Percentiles rank a stretch among this genome's conserved stretches.
Conservation (phyloP, 2,329 filamentous ascomycete species). For the Arachnomyces sp. region DNA sequence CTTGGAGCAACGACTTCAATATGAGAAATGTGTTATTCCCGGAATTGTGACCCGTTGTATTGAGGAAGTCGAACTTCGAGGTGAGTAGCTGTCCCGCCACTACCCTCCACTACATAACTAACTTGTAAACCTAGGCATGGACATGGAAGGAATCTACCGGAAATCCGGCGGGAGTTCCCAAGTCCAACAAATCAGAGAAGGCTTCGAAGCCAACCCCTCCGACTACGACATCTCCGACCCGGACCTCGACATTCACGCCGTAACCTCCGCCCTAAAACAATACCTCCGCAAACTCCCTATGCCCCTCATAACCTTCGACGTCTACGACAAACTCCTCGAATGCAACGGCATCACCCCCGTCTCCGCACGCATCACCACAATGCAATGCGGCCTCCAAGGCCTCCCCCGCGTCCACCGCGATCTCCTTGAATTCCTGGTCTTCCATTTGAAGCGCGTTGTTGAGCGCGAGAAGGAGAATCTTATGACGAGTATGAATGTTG, state of each 20-base stretch:
- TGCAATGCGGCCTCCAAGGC: slow-evolving; percentile 65
- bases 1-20: slow-evolving; percentile 73
- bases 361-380: slow-evolving; percentile 59
- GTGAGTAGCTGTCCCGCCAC: slow-evolving; percentile 30
- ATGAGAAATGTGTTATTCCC: slow-evolving; percentile 81
- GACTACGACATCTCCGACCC: slow-evolving; percentile 91
- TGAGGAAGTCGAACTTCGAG: slow-evolving; percentile 88
- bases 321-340: slow-evolving; percentile 83
- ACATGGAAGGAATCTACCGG: slow-evolving; percentile 93
- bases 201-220: slow-evolving; percentile 67
- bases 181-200: slow-evolving; percentile 80
- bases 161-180: slow-evolving; percentile 92
- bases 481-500: slow-evolving; percentile 94
- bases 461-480: slow-evolving; percentile 75
- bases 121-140: slow-evolving; percentile 54
- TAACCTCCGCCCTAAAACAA: slow-evolving; percentile 92
- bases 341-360: slow-evolving; percentile 53
- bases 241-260: slow-evolving; percentile 87
- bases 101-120: background rate
- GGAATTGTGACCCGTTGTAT: slow-evolving; percentile 88
- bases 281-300: slow-evolving; percentile 91
- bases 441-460: slow-evolving; percentile 83
- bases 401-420: slow-evolving; percentile 79
- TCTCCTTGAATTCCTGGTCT: slow-evolving; percentile 85
- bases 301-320: slow-evolving; percentile 82